Base-by-base conservation (phyloP, 306 rosid genomes). In the Psophocarpus tetragonolobus region DNA sequence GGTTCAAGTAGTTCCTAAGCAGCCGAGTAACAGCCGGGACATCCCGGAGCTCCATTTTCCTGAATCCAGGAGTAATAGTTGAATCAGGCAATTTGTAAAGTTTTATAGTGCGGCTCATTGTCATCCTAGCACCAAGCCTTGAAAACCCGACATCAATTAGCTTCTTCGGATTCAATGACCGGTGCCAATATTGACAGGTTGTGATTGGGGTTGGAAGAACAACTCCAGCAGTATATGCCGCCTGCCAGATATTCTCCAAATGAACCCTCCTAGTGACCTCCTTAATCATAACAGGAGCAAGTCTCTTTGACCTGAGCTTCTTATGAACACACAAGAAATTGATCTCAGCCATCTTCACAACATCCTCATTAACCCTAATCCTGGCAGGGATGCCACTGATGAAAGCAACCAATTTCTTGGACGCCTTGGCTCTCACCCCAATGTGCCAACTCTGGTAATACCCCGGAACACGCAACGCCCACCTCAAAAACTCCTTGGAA, bases 221-320 rank as follows among this genome's bases (percentile, higher is more conserved):
- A 42, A 92, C 92, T 73, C 97, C 97, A n/a, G 97, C 97, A 0
- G 97, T 92, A 74, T 92, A 92, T 45, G 97, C 96, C 0, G 97
- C 97, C 42, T 90, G 97, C 93, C 93, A 92, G 54, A 88, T 88
- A 78, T 87, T 81, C 85, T 90, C 97, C 90, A 92, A 76, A 84
- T 90, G 96, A 75, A 92, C 97, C 85, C 96, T 88, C 84, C 97
- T 81, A 3, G 97, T 92, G 12, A 92, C 91, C 41, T 92, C 97
- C 83, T 92, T 92, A 80, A 92, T 92, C 97, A 92, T 90, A 33
- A 92, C 96, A 23, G 96, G 97, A 0, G 96, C 97, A 51, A 92
- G 93, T 39, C 97, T 88, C 83, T 92, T 92, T 0, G 96, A 84
- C 81, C 96, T 82, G 8, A 92, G 93, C 86, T 90, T 92, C 90